Evolutionary conservation across 306 rosid genomes (phyloP), one percentile per base, ranked within the genome.

Genomic region (Gynostemma pentaphyllum): DNA sequence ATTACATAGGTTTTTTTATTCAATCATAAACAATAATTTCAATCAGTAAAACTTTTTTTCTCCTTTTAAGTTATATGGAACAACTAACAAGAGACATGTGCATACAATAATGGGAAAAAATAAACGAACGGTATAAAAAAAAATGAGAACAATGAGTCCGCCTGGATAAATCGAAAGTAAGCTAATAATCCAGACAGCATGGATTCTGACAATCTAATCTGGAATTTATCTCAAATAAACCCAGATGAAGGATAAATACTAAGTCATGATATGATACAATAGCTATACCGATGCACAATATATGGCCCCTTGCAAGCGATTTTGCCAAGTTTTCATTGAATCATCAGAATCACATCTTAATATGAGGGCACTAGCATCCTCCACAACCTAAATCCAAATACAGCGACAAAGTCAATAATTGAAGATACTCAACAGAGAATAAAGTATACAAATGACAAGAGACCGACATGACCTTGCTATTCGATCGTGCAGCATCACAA

Each of bases 291-390:
- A 92, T 79, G 99, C 85, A 71, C 82, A 72, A 79, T 92, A 88
- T 64, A 92, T 82, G 67, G 95, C 99, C 74, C 95, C 87, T 77
- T 86, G 94, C 79, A 88, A 62, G 69, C 85, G 85, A 67, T 73
- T 84, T 16, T 86, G 92, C 99, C 99, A 92, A 64, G 70, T 76
- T 72, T 86, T 88, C 78, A 74, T 82, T 36, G 76, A 82, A 64
- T 82, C 95, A 39, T 84, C 95, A 63, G 90, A 86, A 36, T 88
- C 95, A 70, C 83, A 88, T 30, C 75, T 87, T 57, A 88, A 57
- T 73, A 92, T 83, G 70, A 86, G 70, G 45, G 99, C 90, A 86
- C 79, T 84, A 69, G 75, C 51, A 64, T 92, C 99, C 83, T 88
- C 99, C 76, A 88, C 95, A 53, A 88, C 80, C 98, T 92, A 79